A percentile compares a stretch with the other conserved stretches of the same genome.
These are phyloP conservation scores for Dujonia santamariae DNA, from an alignment of 1,139 yeast genomes.

Conservation along the genomic window DNA sequence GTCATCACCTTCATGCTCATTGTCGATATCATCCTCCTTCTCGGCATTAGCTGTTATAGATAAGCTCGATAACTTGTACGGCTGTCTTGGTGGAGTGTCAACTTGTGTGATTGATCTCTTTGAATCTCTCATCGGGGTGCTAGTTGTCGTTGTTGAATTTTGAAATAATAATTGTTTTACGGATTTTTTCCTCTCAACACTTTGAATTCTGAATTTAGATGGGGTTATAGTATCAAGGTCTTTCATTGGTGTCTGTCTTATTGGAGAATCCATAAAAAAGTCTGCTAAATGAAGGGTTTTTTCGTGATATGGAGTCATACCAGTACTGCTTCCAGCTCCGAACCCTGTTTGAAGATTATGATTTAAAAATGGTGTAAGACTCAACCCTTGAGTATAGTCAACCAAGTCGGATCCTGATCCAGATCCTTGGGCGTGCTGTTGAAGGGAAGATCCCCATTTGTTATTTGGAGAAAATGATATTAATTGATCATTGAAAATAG, in stretches of 20 bases:
- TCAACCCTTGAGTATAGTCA: slow-evolving; percentile 39
- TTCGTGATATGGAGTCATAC: slow-evolving; percentile 45
- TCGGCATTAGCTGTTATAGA: slow-evolving; percentile 19
- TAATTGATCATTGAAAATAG: slow-evolving; percentile 35
- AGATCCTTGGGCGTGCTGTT: neutral
- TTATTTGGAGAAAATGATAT: slow-evolving; percentile 35
- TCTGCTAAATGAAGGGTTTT: slow-evolving; percentile 42
- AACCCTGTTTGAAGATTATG: slow-evolving; percentile 28
- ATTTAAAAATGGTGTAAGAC: slow-evolving; percentile 44
- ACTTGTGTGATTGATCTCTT: slow-evolving; percentile 36
- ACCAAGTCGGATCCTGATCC: neutral
- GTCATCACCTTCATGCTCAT: slow-evolving; percentile 13
- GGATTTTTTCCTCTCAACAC: slow-evolving; percentile 15
- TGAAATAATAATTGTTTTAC: slow-evolving; percentile 18
- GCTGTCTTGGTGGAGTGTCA: slow-evolving; percentile 43
- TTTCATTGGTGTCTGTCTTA: slow-evolving; percentile 29
- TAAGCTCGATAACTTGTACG: slow-evolving; percentile 23
- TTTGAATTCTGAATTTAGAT: slow-evolving; percentile 32
- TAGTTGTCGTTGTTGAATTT: slow-evolving; percentile 24
- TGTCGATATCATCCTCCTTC: slow-evolving; percentile 14
- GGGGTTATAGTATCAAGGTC: slow-evolving; percentile 45
- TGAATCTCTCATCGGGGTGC: neutral
- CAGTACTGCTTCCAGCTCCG: slow-evolving; percentile 3
- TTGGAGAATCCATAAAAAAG: slow-evolving; percentile 46
- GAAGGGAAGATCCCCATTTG: slow-evolving; percentile 13